Evolutionary conservation across 202 grass and related monocot species (phyloP), one percentile per base, ranked within the genome.

Genomic region (Eragrostis tef): DNA sequence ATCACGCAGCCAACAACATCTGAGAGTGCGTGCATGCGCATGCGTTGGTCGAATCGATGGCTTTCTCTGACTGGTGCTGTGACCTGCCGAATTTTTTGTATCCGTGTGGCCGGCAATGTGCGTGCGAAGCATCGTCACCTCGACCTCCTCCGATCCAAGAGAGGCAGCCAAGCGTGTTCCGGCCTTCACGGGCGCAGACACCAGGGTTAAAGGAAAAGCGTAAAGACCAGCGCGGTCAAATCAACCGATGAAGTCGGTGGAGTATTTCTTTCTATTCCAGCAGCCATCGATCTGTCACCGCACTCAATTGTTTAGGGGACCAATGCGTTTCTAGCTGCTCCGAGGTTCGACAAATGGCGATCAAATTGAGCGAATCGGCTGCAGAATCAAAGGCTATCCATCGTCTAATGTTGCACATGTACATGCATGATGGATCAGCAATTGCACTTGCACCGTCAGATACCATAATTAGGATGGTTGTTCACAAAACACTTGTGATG

Each of bases 21-120:
- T 64, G 54, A 71, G 78, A 61, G 77, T 66, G 86, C 76, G 43
- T 64, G 56, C 64, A 71, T 57, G 74, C 86, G 74, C 88, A 78
- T 86, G 88, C 69, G 70, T 77, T 46, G 73, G 59, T 57, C 57
- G 70, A 79, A 74, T 75, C 75, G 80, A 68, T 75, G 42, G 44
- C 68, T 90, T 80, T 86, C 75, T 65, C 53, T 79, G 83, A 53
- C 82, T 51, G 76, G 45, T 50, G 29, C 49, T 74, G 51, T 43
- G 43, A 12, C 43, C 74, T 56, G 52, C 69, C 12, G 26, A 75
- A 75, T 56, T 64, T 47, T 82, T 9, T 16, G 64, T 15, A 56
- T 64, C 56, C 12, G 79, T 25, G 70, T 24, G 39, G 25, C 61
- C 48, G 56, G 47, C 66, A 63, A 46, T n/a, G 81, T 64, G 19